Percentiles rank a stretch among this genome's conserved stretches.
Conservation (phyloP, 805 yeast species). For the Zygoascus bituminiphila region DNA sequence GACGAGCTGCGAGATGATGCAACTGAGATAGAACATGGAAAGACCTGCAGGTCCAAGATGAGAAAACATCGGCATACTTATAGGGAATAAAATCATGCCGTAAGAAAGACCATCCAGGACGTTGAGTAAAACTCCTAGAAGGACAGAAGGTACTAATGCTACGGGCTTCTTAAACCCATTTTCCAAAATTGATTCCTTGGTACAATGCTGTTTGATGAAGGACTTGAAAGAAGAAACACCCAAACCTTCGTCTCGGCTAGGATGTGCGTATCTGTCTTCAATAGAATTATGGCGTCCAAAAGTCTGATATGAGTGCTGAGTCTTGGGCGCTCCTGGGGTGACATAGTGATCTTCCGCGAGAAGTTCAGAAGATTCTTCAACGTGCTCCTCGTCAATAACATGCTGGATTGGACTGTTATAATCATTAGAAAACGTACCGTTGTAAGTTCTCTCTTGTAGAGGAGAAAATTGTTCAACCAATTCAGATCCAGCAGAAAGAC, state of each 20-base stretch:
- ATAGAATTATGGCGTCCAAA: not conserved
- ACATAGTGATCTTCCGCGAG: not conserved
- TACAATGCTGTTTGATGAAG: not conserved
- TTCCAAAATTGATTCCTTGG: not conserved
- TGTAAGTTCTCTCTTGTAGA: not conserved
- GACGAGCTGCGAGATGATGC: slow-evolving; percentile 81
- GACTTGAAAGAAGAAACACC: not conserved
- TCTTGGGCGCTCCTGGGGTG: not conserved
- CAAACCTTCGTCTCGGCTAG: not conserved
- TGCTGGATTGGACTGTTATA: not conserved
- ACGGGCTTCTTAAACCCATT: slow-evolving; percentile 29
- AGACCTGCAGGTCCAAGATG: slow-evolving; percentile 80
- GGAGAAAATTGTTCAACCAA: not conserved
- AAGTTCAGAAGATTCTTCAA: not conserved
- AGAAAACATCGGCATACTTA: slow-evolving; percentile 70
- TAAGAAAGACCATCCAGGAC: slow-evolving; percentile 89
- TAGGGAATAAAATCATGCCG: slow-evolving; percentile 96
- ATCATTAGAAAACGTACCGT: not conserved
- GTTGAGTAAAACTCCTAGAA: slow-evolving; percentile 75
- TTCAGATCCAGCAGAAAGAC: not conserved
- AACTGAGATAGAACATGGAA: slow-evolving; percentile 89
- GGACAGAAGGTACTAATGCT: slow-evolving; percentile 64
- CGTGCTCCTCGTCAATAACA: not conserved
- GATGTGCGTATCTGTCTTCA: not conserved
- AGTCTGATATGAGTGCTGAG: not conserved